Base-by-base conservation (phyloP, 306 rosid genomes). In the Pyrus communis region DNA sequence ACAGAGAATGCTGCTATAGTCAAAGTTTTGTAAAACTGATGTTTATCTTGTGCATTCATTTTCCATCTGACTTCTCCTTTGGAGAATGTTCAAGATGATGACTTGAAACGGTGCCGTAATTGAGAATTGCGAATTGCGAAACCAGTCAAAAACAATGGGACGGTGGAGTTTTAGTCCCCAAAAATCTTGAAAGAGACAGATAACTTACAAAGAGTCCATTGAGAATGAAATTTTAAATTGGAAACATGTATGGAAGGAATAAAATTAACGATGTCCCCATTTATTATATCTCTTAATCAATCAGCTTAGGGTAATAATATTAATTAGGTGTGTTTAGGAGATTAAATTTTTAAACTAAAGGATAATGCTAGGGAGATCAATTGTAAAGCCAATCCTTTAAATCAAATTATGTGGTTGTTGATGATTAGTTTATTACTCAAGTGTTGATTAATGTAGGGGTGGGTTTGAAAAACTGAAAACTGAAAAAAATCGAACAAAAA, bases 61-160 rank as follows among this genome's bases (percentile, higher is more conserved):
- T 11, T 12, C 35, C 67, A 27, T 18, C 67, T 27, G 67, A 11
- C 67, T 14, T 27, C 38, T 6, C 17, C 8, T 27, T 11, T 23
- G 35, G 33, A 61, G 38, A 61, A 49, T 61, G 38, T 43, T 45
- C 25, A 18, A 35, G 12, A 28, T 66, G 55, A 42, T 46, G 70
- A 28, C 38, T 65, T 58, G 60, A 33, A 51, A 40, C 27, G 55
- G 58, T 49, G 70, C 59, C 22, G 31, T 74, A 23, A 69, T 43
- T 42, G 70, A 68, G 30, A 13, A 7, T 31, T 5, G 15, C 9
- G 30, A 13, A 7, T 31, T 5, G 15, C 13, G n/a, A 17, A n/a
- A 70, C 55, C 68, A 45, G 69, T 82, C 80, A 79, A 70, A 84
- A 82, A 72, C 78, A 76, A 58, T 25, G 84, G 84, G 77, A 65